Evolutionary conservation across 2,329 filamentous ascomycete species (phyloP), one percentile per base, ranked within the genome.

Genomic region (Allantophomopsis lycopodina): DNA sequence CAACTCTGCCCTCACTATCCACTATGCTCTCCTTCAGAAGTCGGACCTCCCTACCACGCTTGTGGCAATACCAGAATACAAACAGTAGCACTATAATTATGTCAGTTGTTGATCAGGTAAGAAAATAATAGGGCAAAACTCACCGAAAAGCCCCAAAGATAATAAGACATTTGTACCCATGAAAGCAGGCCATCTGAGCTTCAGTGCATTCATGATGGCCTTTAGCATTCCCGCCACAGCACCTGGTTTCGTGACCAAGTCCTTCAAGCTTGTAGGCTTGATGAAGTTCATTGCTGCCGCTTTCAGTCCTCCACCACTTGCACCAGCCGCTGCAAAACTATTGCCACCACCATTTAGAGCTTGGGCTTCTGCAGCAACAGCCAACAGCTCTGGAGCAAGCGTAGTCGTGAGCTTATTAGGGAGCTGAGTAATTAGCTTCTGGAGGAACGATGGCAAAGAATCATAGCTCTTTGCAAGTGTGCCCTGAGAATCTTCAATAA

Each of bases 61-160:
- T 96, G 62, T 96, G 82, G 63, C 88, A 96, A 63, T 96, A 98
- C 88, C 89, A 98, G 51, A 96, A 79, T 35, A 94, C 85, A 55
- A 94, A 91, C 41, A 98, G 72, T 13, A 96, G 70, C 40, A 96
- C 84, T 45, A 34, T 18, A 21, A 38, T 14, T 16, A 30, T 18
- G 10, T 39, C 31, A 41, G 41, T 47, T 37, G 39, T 37, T 35
- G 32, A 20, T 39, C 36, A 36, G 37, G 21, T 15, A 36, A 34
- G n/a, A n/a, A n/a, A n/a, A n/a, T n/a, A 35, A 15, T 20, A 16
- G 15, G 37, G n/a, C 12, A 39, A 4, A 31, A 69, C 81, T 69
- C 70, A 89, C 86, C 68, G 53, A 93, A 94, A 2, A 96, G 64
- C 0, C 85, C 87, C 47, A 96, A 65, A 46, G 84, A 91, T 77